A percentile compares a stretch with the other conserved stretches of the same genome.
Conservation (phyloP, 208 protist species). For the Leishmania aethiopica region DNA sequence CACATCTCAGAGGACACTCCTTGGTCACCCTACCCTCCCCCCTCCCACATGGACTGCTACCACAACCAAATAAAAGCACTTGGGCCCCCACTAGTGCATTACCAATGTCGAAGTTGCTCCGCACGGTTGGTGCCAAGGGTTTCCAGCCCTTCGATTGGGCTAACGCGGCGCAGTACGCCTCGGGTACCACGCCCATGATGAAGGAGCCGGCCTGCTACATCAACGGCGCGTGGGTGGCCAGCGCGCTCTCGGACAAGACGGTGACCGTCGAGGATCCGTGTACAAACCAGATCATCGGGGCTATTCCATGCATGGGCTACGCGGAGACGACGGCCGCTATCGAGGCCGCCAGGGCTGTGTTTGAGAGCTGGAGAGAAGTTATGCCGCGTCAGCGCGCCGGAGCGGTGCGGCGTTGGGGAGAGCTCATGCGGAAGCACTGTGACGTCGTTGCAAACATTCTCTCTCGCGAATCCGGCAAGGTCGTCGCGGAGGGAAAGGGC, state of each 20-base stretch:
- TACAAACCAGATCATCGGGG: conserved; percentile 69
- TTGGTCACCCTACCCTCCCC: neutral
- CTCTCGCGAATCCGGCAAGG: conserved; percentile 84
- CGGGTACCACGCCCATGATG: conserved; percentile 33
- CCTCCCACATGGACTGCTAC: neutral
- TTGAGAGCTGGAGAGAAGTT: conserved; percentile 62
- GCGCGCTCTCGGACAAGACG: conserved; percentile 13
- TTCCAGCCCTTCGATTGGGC: conserved; percentile 53
- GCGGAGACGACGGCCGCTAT: conserved; percentile 63
- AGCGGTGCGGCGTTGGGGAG: conserved; percentile 67
- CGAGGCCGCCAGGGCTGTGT: conserved; percentile 54
- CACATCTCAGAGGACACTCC: neutral
- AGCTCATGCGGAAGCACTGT: conserved; percentile 55
- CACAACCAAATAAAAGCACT: neutral
- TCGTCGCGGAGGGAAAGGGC: conserved; percentile 67
- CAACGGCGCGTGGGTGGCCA: conserved; percentile 60
- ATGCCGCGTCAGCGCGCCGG: conserved; percentile 66
- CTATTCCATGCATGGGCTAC: conserved; percentile 51
- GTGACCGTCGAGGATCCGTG: conserved; percentile 80
- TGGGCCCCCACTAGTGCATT: neutral
- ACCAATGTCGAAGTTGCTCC: conserved; percentile 34
- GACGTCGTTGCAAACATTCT: conserved; percentile 63
- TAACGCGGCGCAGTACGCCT: conserved; percentile 42
- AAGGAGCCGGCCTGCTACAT: conserved; percentile 61
- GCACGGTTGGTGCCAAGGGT: conserved; percentile 17